Base-by-base conservation (phyloP, 768 basidiomycete genomes). In the Hericium coralloides region DNA sequence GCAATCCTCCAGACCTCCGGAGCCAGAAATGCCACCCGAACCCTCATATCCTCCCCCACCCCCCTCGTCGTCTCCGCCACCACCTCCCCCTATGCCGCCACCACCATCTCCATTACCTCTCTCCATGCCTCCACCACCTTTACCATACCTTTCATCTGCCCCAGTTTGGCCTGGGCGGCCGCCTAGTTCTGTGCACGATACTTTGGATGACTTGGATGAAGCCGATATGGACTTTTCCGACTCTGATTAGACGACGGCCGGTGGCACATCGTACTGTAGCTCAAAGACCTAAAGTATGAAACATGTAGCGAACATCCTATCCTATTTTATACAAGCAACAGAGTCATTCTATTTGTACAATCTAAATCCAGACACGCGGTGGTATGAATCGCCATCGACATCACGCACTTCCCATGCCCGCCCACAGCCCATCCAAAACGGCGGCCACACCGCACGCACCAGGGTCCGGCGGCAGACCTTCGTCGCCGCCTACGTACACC, bases 401-500 rank as follows among this genome's bases (percentile, higher is more conserved):
- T 45, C 43, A 25, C 8, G 52, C 37, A 18, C 38, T 31, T 12
- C 37, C 37, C 52, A 52, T 52, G 7, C 52, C 52, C 26, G n/a
- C 23, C 36, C 20, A 52, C 38, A 78, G 69, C 1, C 78, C 78
- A 48, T 76, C 68, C 39, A 76, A 55, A 49, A 79, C 60, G 31
- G 70, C 69, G 17, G 68, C 67, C 26, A 84, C 70, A 37, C 80
- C 80, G 76, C 77, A 80, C 6, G 81, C 80, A 22, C 80, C 81
- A 20, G 81, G 82, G 66, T 83, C 82, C 10, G 80, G 74, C 6
- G 72, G 52, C 60, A 63, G 55, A 63, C 53, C 17, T 5, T 52
- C 49, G 9, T 68, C 69, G 55, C 68, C 64, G 25, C 66, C 69
- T 31, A 79, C 73, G 70, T 83, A 83, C 5, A 73, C 74, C 3